phyloP scores from a whole-genome alignment of 768 basidiomycete species.

The Pisolithus orientalis region DNA sequence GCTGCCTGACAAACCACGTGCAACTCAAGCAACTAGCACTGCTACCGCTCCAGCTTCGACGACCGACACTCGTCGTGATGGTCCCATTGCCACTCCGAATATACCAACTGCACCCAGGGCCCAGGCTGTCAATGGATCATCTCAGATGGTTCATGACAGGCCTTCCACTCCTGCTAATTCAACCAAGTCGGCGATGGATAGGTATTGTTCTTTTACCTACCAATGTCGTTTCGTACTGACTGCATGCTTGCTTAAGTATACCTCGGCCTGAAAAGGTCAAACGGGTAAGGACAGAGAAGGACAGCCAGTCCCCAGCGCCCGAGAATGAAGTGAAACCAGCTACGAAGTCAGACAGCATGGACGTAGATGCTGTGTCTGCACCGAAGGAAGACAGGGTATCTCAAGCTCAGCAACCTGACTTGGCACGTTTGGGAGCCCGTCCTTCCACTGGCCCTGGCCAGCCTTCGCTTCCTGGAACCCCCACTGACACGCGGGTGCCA shows the following conservation, averaged over 20 bases:
- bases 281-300: slow-evolving; percentile 38
- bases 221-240: slow-evolving; percentile 4
- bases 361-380: slow-evolving; percentile 23
- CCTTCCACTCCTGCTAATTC: slow-evolving; percentile 26
- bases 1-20: slow-evolving; percentile 26
- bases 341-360: slow-evolving; percentile 29
- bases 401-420: slow-evolving; percentile 14
- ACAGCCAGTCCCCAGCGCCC: slow-evolving; percentile 30
- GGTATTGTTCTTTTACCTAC: slow-evolving; percentile 32
- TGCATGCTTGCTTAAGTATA: slow-evolving; percentile 37
- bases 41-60: slow-evolving; percentile 23
- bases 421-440: slow-evolving; percentile 19
- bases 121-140: slow-evolving; percentile 35
- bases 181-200: slow-evolving; percentile 61
- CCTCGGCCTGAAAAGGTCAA: slow-evolving; percentile 79
- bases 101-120: slow-evolving; percentile 46
- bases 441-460: slow-evolving; percentile 11
- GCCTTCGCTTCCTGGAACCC: slow-evolving; percentile 8
- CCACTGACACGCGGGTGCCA: slow-evolving; percentile 13
- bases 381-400: slow-evolving; percentile 21
- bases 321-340: slow-evolving; percentile 21
- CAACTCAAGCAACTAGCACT: slow-evolving; percentile 34
- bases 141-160: slow-evolving; percentile 23
- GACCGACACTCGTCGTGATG: slow-evolving; percentile 34
- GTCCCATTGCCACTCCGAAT: slow-evolving; percentile 18